Base-by-base conservation (phyloP, 176 grass and related monocot species). In the Microstegium vimineum region DNA sequence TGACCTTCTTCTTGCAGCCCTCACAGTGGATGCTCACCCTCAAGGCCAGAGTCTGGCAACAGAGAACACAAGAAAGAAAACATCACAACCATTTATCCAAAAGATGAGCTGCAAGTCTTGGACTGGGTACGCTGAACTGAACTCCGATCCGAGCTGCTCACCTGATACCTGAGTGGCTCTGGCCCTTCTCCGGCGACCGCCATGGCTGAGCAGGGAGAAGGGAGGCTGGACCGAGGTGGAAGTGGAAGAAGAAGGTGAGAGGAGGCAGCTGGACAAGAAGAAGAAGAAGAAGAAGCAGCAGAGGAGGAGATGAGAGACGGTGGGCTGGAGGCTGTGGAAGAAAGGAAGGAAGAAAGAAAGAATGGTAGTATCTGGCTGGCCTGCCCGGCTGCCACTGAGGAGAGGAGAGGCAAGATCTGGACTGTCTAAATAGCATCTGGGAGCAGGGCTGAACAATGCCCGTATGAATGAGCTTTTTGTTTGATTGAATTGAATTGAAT, bases 11-110 rank as follows among this genome's bases (percentile, higher is more conserved):
- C 90, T 95, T 98, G 88, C 95, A 98, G 11, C 95, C 95, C 86
- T 98, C 95, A 14, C 95, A 98, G 82, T 98, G 92, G 89, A 98
- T 98, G 87, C 92, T 93, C 22, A 98, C 95, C 85, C 93, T 98
- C 84, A 98, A 76, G 40, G 84, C 89, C 62, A 82, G 74, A 36
- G 86, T 98, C 95, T 98, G 68, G 46, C 28, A 73, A 73, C 5
- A 36, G 32, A 31, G 73, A 34, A 72, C 9, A 9, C 45, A 4
- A 34, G 62, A 59, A 76, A 11, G 47, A 49, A 49, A 61, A 37
- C 37, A 81, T 25, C 49, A 81, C 18, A 8, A 13, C 16, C 70
- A 67, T 52, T 57, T 57, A 23, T 4, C 2, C 8, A 10, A 20
- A 57, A 22, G 20, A 23, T 23, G 54, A 54, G 20, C 52, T 10